Conservation (phyloP, 345 rosid species). For the Camelina laxa region DNA sequence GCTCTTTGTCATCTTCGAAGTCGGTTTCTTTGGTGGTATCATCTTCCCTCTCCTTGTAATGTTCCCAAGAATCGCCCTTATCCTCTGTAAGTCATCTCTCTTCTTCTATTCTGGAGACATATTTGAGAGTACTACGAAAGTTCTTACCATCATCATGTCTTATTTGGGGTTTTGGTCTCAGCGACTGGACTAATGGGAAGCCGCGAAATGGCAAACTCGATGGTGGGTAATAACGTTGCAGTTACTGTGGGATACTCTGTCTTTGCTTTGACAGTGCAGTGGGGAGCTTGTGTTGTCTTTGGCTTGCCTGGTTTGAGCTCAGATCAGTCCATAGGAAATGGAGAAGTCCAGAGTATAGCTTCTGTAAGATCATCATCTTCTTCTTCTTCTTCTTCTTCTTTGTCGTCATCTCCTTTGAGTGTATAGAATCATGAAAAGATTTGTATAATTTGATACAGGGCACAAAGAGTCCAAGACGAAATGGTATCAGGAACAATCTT, state of each 20-base stretch:
- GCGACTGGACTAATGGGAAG: slow-evolving; percentile 39
- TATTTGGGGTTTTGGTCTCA: slow-evolving; percentile 17
- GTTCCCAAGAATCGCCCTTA: slow-evolving; percentile 39
- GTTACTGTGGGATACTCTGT: slow-evolving; percentile 40
- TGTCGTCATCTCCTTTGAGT: neutral
- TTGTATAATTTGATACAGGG: slow-evolving; percentile 21
- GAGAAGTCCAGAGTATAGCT: slow-evolving; percentile 11
- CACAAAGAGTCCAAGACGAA: slow-evolving; percentile 7
- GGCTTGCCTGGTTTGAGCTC: slow-evolving; percentile 36
- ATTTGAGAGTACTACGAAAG: neutral
- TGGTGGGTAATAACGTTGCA: slow-evolving; percentile 38
- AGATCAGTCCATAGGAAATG: slow-evolving; percentile 7
- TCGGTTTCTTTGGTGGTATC: slow-evolving; percentile 42
- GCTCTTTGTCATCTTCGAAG: slow-evolving; percentile 44
- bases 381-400: neutral
- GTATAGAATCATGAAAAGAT: neutral
- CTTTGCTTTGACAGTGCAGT: slow-evolving; percentile 42
- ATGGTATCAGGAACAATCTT: neutral
- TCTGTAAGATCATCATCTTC: slow-evolving; percentile 9
- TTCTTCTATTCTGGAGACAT: neutral
- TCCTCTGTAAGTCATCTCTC: slow-evolving; percentile 34
- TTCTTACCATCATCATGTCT: neutral
- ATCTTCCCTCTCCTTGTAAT: slow-evolving; percentile 40
- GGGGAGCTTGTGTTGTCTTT: slow-evolving; percentile 46
- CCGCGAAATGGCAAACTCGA: slow-evolving; percentile 32